phyloP scores from a whole-genome alignment of 805 yeast species.

The Blastobotrys muscicola region DNA sequence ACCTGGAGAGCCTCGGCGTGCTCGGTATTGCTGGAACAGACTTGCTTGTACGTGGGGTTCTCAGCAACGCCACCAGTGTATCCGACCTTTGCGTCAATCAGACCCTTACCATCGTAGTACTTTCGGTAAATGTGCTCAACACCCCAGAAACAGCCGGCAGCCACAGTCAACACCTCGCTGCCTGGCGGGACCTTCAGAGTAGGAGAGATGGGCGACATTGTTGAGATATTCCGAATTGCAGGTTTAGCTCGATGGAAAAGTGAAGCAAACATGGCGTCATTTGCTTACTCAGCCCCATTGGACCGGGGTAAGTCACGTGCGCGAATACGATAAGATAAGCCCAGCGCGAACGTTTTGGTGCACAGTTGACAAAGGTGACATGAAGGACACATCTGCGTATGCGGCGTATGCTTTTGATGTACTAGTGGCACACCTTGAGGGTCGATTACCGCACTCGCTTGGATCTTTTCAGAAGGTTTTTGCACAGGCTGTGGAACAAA shows the following conservation, averaged over 20 bases:
- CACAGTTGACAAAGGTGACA: too few relatives aligned
- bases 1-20: constrained; percentile 81
- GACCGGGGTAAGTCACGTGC: too few relatives aligned
- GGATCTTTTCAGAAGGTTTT: constrained; percentile 7
- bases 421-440: constrained; percentile 24
- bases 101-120: constrained; percentile 50
- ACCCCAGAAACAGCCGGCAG: constrained; percentile 45
- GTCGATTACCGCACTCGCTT: constrained; percentile 8
- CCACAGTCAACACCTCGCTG: constrained; percentile 47
- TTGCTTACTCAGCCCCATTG: too few relatives aligned
- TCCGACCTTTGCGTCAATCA: constrained; percentile 77
- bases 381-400: constrained; percentile 21
- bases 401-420: constrained; percentile 36
- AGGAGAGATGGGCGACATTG: constrained; percentile 9
- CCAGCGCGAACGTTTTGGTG: too few relatives aligned
- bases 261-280: too few relatives aligned
- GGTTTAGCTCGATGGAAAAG: too few relatives aligned
- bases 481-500: constrained; percentile 4
- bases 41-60: constrained; percentile 57
- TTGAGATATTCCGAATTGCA: background rate
- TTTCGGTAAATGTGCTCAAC: constrained; percentile 76
- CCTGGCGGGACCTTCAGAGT: constrained; percentile 32
- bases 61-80: constrained; percentile 66
- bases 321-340: too few relatives aligned
- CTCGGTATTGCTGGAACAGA: constrained; percentile 68